Conservation (phyloP, 164 flowering plant species). For the Pachysandra terminalis region DNA sequence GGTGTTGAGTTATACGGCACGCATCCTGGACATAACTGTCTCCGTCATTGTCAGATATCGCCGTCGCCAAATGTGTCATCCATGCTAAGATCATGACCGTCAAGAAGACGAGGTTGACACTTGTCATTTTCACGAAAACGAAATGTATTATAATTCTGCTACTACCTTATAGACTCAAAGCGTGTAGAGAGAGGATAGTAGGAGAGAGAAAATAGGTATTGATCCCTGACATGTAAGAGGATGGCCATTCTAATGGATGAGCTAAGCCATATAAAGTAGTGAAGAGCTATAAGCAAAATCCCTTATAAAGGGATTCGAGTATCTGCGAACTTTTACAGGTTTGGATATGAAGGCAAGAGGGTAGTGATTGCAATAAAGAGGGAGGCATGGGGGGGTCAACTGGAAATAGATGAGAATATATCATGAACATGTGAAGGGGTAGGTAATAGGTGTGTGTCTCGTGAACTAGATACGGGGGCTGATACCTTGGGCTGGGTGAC, state of each 20-base stretch:
- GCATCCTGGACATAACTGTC: constrained; percentile 49
- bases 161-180: neutral
- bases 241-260: too few relatives aligned
- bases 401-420: neutral
- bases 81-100: constrained; percentile 10
- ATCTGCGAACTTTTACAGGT: neutral
- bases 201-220: neutral
- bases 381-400: neutral
- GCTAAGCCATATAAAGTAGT: too few relatives aligned
- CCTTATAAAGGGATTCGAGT: neutral
- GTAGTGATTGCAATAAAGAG: constrained; percentile 27
- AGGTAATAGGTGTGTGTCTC: too few relatives aligned
- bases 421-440: constrained; percentile 1
- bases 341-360: constrained; percentile 20
- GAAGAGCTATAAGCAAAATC: neutral
- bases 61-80: neutral
- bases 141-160: too few relatives aligned
- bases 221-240: neutral
- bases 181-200: neutral
- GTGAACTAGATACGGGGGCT: too few relatives aligned
- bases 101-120: neutral
- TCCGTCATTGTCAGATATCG: constrained; percentile 3
- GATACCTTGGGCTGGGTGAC: too few relatives aligned
- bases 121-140: constrained; percentile 5
- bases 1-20: constrained; percentile 65